Evolutionary conservation across 2,329 filamentous ascomycete species (phyloP).

Genomic region (Proliferodiscus dingleyae): DNA sequence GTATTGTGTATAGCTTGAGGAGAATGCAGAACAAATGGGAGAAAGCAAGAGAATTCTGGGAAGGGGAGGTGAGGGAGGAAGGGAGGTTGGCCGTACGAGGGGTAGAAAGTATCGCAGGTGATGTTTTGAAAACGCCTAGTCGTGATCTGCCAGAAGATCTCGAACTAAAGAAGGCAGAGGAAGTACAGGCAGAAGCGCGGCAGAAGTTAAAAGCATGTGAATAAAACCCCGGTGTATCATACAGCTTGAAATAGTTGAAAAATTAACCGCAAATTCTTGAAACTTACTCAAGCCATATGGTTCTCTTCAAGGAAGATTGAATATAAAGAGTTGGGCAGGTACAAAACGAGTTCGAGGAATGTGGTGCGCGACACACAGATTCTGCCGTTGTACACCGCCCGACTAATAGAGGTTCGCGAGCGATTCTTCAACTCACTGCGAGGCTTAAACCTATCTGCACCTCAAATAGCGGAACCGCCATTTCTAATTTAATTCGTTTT

Average conservation of each 20-base stretch:
- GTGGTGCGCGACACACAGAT: not conserved
- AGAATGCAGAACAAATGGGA: conserved; percentile 62
- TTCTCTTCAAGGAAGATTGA: too few species aligned
- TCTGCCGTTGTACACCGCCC: not conserved
- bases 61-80: conserved; percentile 62
- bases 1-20: conserved; percentile 53
- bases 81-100: conserved; percentile 57
- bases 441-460: too few species aligned
- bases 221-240: conserved; percentile 17
- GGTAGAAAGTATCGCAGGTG: conserved; percentile 48
- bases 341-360: too few species aligned
- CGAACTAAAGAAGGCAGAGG: conserved; percentile 21
- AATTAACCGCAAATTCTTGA: too few species aligned
- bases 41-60: conserved; percentile 54
- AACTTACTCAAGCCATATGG: too few species aligned
- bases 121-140: conserved; percentile 36
- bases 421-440: too few species aligned
- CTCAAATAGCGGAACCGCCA: too few species aligned
- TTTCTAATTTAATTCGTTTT: too few species aligned
- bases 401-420: too few species aligned
- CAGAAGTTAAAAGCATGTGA: conserved; percentile 16
- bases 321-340: too few species aligned
- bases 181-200: conserved; percentile 18
- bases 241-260: not conserved
- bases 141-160: conserved; percentile 11